Evolutionary conservation across 1,284 basidiomycete species (phyloP).

Genomic region (Moesziomyces globuligerus): DNA sequence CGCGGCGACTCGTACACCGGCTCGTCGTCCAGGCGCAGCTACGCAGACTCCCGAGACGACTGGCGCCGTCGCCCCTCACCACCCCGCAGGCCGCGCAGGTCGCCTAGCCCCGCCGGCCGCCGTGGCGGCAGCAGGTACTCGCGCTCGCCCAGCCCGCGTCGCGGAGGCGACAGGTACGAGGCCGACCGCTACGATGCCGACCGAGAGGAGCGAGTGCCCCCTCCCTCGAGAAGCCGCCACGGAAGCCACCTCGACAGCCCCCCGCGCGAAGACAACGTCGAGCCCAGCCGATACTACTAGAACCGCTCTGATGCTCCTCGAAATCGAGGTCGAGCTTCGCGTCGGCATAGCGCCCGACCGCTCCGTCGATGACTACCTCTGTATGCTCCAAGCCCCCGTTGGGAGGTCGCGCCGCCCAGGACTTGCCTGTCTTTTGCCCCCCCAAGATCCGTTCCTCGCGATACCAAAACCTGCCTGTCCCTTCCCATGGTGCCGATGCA

Average conservation of each 20-base stretch:
- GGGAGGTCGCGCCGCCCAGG: too few relatives aligned
- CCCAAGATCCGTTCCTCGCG: neutral
- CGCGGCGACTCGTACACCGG: conserved; percentile 38
- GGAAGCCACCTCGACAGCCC: conserved; percentile 52
- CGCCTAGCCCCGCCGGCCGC: conserved; percentile 32
- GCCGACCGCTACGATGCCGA: conserved; percentile 19
- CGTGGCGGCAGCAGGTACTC: conserved; percentile 34
- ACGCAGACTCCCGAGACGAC: conserved; percentile 47
- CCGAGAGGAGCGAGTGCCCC: conserved; percentile 34
- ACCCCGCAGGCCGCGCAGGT: conserved; percentile 30
- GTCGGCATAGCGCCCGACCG: too few relatives aligned
- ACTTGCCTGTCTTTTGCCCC: neutral
- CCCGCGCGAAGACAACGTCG: conserved; percentile 44
- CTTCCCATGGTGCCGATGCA: neutral
- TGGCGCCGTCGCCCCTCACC: conserved; percentile 53
- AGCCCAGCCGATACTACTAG: conserved; percentile 39
- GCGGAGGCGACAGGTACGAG: conserved; percentile 17
- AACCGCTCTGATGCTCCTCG: neutral
- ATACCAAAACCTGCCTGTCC: neutral
- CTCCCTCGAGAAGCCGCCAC: conserved; percentile 25
- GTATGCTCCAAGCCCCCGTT: too few relatives aligned
- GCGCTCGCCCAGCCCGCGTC: conserved; percentile 43
- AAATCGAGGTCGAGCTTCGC: too few relatives aligned
- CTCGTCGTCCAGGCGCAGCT: conserved; percentile 27
- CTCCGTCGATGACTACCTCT: too few relatives aligned